Conservation (phyloP, 1,284 basidiomycete species). For the Rhodotorula sp. region DNA sequence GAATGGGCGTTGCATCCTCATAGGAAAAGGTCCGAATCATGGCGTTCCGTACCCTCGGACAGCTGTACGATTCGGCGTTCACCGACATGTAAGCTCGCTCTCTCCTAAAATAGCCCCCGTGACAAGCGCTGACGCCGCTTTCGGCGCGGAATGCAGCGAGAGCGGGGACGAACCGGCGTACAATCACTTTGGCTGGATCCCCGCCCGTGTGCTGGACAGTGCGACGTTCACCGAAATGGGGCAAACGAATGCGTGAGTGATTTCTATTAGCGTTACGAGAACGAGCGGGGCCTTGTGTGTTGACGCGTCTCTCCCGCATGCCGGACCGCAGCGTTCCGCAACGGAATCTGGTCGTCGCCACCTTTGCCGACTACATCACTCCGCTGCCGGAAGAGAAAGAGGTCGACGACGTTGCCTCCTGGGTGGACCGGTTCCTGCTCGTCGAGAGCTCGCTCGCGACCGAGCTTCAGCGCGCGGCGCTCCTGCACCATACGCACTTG, state of each 20-base stretch:
- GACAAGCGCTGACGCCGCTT: not conserved
- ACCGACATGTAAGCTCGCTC: slow-evolving; percentile 73
- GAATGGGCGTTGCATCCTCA: not conserved
- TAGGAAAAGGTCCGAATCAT: slow-evolving; percentile 75
- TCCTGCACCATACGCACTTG: slow-evolving; percentile 63
- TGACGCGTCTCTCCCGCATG: not conserved
- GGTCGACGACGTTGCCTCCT: slow-evolving; percentile 54
- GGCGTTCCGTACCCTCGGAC: slow-evolving; percentile 73
- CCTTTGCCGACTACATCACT: slow-evolving; percentile 70
- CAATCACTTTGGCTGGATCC: slow-evolving; percentile 90
- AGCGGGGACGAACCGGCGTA: slow-evolving; percentile 70
- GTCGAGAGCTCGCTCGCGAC: slow-evolving; percentile 60
- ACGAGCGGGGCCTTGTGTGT: not conserved
- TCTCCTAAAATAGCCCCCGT: not conserved
- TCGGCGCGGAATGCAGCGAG: slow-evolving; percentile 59
- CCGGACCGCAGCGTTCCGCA: slow-evolving; percentile 50
- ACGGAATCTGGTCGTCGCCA: slow-evolving; percentile 57
- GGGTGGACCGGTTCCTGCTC: slow-evolving; percentile 78
- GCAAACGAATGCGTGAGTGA: not conserved
- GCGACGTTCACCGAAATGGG: slow-evolving; percentile 17
- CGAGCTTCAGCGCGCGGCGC: slow-evolving; percentile 47
- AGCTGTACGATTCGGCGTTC: slow-evolving; percentile 76
- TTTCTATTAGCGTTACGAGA: not conserved
- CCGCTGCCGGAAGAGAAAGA: slow-evolving; percentile 78
- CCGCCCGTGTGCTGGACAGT: slow-evolving; percentile 64